Percentiles rank a stretch among this genome's conserved stretches.
Evolutionary conservation across 1,284 basidiomycete genomes (phyloP).

Genomic region (Pholiota adiposa): DNA sequence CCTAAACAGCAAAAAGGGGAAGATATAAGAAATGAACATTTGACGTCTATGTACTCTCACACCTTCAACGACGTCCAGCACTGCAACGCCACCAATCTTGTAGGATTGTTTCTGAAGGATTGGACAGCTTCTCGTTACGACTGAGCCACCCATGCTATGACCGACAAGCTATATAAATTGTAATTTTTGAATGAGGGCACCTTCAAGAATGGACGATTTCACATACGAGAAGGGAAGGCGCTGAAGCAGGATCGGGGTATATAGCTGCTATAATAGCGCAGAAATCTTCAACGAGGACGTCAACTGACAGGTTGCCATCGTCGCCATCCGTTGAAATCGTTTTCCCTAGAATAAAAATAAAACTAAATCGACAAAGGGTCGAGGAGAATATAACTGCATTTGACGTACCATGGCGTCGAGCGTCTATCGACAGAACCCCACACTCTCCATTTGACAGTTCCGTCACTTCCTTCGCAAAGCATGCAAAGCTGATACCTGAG

Average conservation of each 20-base stretch:
- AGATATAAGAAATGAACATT: background rate
- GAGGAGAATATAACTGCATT: background rate
- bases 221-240: slow-evolving; percentile 79
- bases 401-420: slow-evolving; percentile 83
- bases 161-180: slow-evolving; percentile 69
- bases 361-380: background rate
- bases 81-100: slow-evolving; percentile 80
- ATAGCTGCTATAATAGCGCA: slow-evolving; percentile 67
- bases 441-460: slow-evolving; percentile 70
- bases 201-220: background rate
- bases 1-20: slow-evolving; percentile 49
- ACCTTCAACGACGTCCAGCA: slow-evolving; percentile 98
- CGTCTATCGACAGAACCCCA: slow-evolving; percentile 86
- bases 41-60: background rate
- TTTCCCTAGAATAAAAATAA: slow-evolving; percentile 51
- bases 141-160: slow-evolving; percentile 92
- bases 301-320: slow-evolving; percentile 75
- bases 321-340: slow-evolving; percentile 48
- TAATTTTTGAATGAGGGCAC: background rate
- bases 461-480: slow-evolving; percentile 79
- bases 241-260: slow-evolving; percentile 63
- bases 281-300: slow-evolving; percentile 75
- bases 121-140: slow-evolving; percentile 76
- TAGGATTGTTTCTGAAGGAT: slow-evolving; percentile 71
- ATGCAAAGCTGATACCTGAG: slow-evolving; percentile 88